Conservation (phyloP, 2,329 filamentous ascomycete genomes). For the Trichophyton simii region DNA sequence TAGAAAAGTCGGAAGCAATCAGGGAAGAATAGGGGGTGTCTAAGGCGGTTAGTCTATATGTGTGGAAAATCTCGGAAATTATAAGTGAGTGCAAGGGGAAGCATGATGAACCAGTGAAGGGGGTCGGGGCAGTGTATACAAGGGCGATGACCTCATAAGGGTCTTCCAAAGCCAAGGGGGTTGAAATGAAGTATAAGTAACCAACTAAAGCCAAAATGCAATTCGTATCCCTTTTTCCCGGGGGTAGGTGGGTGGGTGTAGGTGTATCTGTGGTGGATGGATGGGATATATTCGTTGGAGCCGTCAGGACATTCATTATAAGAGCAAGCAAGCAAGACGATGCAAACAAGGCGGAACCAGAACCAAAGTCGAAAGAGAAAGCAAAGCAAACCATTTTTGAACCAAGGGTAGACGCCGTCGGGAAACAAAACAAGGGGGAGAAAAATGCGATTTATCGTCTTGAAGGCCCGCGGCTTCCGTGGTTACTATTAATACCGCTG, state of each 20-base stretch:
- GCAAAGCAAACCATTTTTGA: neutral
- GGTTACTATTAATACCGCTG: constrained; percentile 15
- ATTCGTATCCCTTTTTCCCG: neutral
- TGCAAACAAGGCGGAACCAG: neutral
- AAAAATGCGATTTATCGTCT: neutral
- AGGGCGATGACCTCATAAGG: neutral
- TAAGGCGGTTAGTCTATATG: neutral
- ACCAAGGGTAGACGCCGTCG: neutral
- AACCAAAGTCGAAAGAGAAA: neutral
- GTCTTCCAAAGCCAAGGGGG: neutral
- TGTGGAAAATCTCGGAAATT: neutral
- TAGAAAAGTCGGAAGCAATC: neutral
- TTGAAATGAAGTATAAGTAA: neutral
- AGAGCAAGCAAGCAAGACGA: neutral
- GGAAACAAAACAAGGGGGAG: neutral
- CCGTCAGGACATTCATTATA: neutral
- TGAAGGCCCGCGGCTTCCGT: neutral
- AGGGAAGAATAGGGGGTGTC: neutral
- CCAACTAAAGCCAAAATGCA: neutral
- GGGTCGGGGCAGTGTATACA: neutral
- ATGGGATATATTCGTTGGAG: constrained; percentile 2
- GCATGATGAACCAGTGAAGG: neutral
- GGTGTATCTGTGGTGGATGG: neutral
- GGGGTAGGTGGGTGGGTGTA: neutral
- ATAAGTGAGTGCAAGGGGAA: neutral